phyloP scores from a whole-genome alignment of 371 early-diverging fungal genomes.

The Chytridiales sp. region DNA sequence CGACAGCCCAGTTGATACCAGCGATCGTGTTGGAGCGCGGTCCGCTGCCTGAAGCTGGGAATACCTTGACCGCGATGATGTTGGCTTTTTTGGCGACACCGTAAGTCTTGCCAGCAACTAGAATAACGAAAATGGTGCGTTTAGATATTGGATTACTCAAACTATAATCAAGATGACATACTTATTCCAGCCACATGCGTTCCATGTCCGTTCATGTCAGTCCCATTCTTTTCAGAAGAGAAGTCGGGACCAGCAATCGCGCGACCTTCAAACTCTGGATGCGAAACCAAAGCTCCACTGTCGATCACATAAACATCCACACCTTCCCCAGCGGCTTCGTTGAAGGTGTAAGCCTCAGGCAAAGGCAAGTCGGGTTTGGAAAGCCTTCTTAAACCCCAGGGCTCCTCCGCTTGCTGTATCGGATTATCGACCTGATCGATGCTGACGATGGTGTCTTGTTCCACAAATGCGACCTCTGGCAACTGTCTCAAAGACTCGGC shows the following conservation, averaged over 20 bases:
- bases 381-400: not conserved
- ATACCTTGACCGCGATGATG: conserved; percentile 69
- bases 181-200: conserved; percentile 59
- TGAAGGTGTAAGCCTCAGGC: conserved; percentile 11
- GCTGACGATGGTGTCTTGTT: no score
- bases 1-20: conserved; percentile 31
- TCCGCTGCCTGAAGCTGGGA: conserved; percentile 42
- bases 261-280: conserved; percentile 73
- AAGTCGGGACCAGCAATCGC: conserved; percentile 62
- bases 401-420: no score
- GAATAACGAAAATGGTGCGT: conserved; percentile 83
- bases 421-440: no score
- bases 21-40: conserved; percentile 15
- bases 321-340: conserved; percentile 49
- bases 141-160: not conserved
- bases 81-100: conserved; percentile 72
- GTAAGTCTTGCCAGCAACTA: conserved; percentile 54
- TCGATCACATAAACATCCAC: conserved; percentile 72
- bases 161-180: conserved; percentile 32
- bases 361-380: not conserved
- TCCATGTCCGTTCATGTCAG: conserved; percentile 36
- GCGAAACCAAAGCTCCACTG: conserved; percentile 63
- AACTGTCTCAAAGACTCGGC: not conserved
- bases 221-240: conserved; percentile 36
- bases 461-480: no score